Evolutionary conservation across 192 early-diverging fungal species (phyloP), one percentile per base, ranked within the genome.

Genomic region (Spinellus fusiger): DNA sequence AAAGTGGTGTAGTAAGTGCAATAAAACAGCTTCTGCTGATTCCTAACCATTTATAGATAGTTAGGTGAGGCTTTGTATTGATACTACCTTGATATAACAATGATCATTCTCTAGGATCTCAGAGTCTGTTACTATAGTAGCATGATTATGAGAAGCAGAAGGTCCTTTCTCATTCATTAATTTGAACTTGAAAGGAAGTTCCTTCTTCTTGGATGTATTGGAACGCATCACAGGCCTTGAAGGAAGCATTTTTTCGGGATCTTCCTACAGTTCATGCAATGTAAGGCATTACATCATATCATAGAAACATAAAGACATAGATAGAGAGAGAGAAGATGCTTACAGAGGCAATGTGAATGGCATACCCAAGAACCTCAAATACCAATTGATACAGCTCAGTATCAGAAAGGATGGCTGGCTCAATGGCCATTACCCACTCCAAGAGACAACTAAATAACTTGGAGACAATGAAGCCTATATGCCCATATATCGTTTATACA

Each of bases 361-460:
- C 66, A 35, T 62, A 40, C 47, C 88, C 89, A 29, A 93, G 81
- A 4, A 81, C 75, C 56, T 92, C 89, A 75, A 87, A 89, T 9
- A 90, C 76, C 12, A 85, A 61, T 27, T 73, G 75, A 13, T 82
- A 77, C 9, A 88, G 73, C 26, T 89, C 85, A 1, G 83, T 82
- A 26, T 77, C 77, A 44, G 40, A 75, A 57, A 91, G 73, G 4
- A 88, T 55, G 22, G 77, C 77, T 12, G 80, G 62, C 5, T 86
- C 80, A 22, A 83, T 69, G 1, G 73, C 73, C 84, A 92, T 89
- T n/a, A 92, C 37, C 92, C 90, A 93, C 32, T 87, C 83, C 1
- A 80, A 64, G 7, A 92, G 53, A 57, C 88, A 87, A 23, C 80
- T 77, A 37, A 91, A 84, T 15, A 93, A 68, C 16, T 79, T 70